A percentile compares a stretch with the other conserved stretches of the same genome.
Evolutionary conservation across 2,329 filamentous ascomycete species (phyloP).

Genomic region (Penicillium thymicola): DNA sequence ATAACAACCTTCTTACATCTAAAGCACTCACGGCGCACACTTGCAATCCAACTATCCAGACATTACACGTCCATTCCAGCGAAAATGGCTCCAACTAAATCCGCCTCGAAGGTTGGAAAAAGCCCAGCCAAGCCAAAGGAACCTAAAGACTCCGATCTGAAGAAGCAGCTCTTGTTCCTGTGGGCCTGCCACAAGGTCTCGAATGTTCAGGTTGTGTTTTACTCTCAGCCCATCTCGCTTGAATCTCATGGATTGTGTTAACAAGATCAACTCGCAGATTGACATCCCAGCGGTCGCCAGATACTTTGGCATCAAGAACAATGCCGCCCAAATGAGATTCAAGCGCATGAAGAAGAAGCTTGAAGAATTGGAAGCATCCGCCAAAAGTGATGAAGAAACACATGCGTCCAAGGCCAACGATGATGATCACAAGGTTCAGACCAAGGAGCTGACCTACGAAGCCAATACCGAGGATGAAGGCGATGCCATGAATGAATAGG

Average conservation of each 20-base stretch:
- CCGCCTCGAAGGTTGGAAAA: not conserved
- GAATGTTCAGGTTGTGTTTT: not conserved
- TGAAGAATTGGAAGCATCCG: not conserved
- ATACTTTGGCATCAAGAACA: not conserved
- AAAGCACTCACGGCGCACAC: not conserved
- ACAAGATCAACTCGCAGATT: not conserved
- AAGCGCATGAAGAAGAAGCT: not conserved
- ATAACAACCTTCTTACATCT: too few relatives aligned
- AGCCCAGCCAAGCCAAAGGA: not conserved
- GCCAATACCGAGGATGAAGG: not conserved
- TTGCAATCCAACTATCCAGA: too few relatives aligned
- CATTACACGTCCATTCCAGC: not conserved
- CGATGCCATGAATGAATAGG: not conserved
- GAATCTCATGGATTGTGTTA: not conserved
- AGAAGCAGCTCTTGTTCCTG: not conserved
- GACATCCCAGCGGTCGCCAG: not conserved
- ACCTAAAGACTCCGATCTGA: not conserved
- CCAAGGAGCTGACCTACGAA: not conserved
- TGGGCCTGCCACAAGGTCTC: not conserved
- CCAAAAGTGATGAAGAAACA: not conserved
- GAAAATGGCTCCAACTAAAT: not conserved
- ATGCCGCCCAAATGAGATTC: not conserved
- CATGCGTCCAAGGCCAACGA: not conserved
- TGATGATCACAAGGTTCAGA: not conserved
- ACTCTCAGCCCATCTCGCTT: accelerated